Evolutionary conservation across 2,329 filamentous ascomycete species (phyloP).

Genomic region (Leptographium radiaticola): DNA sequence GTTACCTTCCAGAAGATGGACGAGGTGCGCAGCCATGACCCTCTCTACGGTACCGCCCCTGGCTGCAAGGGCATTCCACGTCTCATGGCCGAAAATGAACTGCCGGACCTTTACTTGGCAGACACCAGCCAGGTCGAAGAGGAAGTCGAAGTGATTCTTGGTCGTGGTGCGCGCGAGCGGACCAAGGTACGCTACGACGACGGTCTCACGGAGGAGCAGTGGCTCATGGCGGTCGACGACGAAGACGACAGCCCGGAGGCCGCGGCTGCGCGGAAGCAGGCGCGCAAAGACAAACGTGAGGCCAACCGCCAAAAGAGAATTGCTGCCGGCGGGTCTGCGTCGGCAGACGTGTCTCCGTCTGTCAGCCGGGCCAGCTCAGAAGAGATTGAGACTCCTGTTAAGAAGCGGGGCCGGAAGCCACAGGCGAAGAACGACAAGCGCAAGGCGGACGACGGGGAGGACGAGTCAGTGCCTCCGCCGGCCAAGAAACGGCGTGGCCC

Average conservation of each 20-base stretch:
- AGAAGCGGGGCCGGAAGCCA: constrained; percentile 77
- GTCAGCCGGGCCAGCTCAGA: constrained; percentile 76
- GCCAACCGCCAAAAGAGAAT: constrained; percentile 57
- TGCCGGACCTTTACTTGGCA: constrained; percentile 86
- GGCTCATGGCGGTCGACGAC: constrained; percentile 94
- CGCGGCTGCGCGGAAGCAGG: constrained; percentile 80
- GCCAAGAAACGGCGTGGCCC: constrained; percentile 67
- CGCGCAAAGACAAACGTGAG: constrained; percentile 67
- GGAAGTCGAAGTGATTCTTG: constrained; percentile 58
- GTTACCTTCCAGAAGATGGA: constrained; percentile 71
- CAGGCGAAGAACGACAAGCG: constrained; percentile 67
- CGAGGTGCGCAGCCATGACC: constrained; percentile 52
- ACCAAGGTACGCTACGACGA: constrained; percentile 94
- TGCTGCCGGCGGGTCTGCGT: constrained; percentile 17
- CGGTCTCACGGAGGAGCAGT: constrained; percentile 95
- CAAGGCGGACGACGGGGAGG: constrained; percentile 68
- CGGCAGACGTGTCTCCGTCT: constrained; percentile 57
- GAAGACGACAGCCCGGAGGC: constrained; percentile 91
- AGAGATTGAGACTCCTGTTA: constrained; percentile 58
- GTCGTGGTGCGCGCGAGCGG: constrained; percentile 87
- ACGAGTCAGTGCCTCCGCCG: constrained; percentile 61
- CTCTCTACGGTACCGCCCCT: constrained; percentile 55
- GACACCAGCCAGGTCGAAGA: constrained; percentile 80
- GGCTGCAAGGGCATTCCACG: constrained; percentile 56
- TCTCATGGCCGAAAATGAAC: constrained; percentile 73